A percentile compares a stretch with the other conserved stretches of the same genome.
phyloP scores from a whole-genome alignment of 2,329 filamentous ascomycete genomes.

The Cladosporium sp. region DNA sequence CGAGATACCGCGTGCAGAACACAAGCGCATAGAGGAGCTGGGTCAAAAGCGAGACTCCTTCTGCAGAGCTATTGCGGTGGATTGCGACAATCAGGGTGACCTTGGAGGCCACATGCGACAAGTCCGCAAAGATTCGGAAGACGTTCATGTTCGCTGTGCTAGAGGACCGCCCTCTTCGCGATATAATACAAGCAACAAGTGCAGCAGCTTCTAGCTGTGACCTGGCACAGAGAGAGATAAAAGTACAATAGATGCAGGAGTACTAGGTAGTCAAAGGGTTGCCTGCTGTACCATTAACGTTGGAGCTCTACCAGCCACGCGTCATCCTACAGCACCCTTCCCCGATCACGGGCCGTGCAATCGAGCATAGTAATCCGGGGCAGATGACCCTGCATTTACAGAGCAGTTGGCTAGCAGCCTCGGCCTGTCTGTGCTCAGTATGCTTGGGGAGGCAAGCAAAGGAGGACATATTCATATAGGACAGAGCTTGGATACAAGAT shows the following conservation, averaged over 20 bases:
- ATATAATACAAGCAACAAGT: neutral
- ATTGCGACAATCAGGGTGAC: constrained; percentile 87
- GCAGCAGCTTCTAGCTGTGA: neutral
- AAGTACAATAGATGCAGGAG: neutral
- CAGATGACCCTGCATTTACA: neutral
- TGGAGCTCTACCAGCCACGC: neutral
- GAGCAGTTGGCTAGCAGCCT: neutral
- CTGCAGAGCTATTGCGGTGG: constrained; percentile 79
- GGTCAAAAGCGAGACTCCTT: constrained; percentile 87
- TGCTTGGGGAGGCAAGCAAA: neutral
- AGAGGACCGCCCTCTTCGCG: neutral
- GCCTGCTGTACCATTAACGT: neutral
- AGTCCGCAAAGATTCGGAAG: constrained; percentile 76
- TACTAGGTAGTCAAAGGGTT: neutral
- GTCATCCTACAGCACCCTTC: neutral
- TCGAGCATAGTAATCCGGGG: neutral
- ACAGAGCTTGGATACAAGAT: no score
- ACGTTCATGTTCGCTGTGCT: constrained; percentile 2
- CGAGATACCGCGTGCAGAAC: constrained; percentile 81
- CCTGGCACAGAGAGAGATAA: neutral
- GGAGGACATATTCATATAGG: no score
- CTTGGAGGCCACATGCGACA: constrained; percentile 82
- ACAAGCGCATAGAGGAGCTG: constrained; percentile 83
- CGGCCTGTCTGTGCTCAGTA: neutral
- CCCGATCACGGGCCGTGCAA: neutral